Base-by-base conservation (phyloP, 2,329 filamentous ascomycete genomes). In the Cylindrodendrum hubeiense region DNA sequence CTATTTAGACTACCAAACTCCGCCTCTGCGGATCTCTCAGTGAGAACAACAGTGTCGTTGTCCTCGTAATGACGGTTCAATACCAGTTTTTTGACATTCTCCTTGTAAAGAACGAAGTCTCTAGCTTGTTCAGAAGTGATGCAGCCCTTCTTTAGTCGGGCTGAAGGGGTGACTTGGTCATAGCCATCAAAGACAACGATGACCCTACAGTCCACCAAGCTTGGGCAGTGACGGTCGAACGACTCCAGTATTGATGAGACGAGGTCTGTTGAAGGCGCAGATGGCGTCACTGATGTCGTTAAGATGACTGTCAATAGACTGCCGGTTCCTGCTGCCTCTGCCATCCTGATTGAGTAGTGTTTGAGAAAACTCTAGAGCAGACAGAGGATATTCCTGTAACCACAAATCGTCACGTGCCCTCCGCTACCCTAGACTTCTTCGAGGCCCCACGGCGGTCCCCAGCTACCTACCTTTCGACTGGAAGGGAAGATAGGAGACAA, bases 271-370 rank as follows among this genome's bases (percentile, higher is more conserved):
- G 84, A 83, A 0, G 86, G 86, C 0, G 84, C 82, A 1, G 86
- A 88, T 0, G 86, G 86, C 0, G 86, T 88, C 0, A 86, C 82
- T 3, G 86, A 88, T 0, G 86, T 88, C 1, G 86, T 87, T 67
- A 88, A 81, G 51, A 88, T 81, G 19, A 79, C 70, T 1, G 78
- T 79, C 22, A 75, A 41, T 5, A 63, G 24, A 13, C 44, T 57
- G n/a, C 57, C 63, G 39, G 64, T 44, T 12, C 26, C 34, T 13
- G 21, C 22, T 10, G 39, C 9, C 19, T 57, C 55, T 12, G 61
- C 34, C 71, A 73, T 73, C 15, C 19, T 63, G 47, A 10, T 21
- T 33, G 30, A n/a, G 47, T 10, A 50, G 47, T 26, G 10, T 15
- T 50, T 30, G 26, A 30, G 47, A 33, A 50, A 33, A 33, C 19